Base-by-base conservation (phyloP, 805 yeast genomes). In the Isabelozyma heimii region DNA sequence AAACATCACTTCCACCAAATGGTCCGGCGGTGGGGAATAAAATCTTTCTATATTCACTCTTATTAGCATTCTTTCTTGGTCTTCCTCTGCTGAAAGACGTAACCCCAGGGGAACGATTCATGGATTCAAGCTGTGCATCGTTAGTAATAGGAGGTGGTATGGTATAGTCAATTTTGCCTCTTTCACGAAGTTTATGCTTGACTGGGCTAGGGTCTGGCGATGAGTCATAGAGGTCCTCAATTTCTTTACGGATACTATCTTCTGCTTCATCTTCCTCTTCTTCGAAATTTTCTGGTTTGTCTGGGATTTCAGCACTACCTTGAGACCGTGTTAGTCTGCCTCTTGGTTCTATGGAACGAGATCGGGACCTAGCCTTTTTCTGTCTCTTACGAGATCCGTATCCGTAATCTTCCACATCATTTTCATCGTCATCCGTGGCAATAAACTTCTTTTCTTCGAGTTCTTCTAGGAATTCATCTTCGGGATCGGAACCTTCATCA, bases 1-100 rank as follows among this genome's bases (percentile, higher is more conserved):
- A 79, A 0, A 90, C 96, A 62, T 92, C 97, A 52, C 92, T 85
- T 17, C 99, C 99, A 27, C 99, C 99, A 74, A 92, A 92, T 1
- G 99, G 99, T 0, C 99, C 99, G 13, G 91, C 90, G 0, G 97
- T 92, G 6, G 97, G 96, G 60, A 88, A 91, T 37, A 94, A 70
- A 39, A 96, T 79, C 59, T 91, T 79, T 39, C 87, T 63, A 47
- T 65, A 70, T 40, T 73, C 78, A 26, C 77, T 80, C 41, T 80
- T 81, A 46, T 60, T 61, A 6, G 69, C 60, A 15, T 75, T 67
- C n/a, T 70, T 66, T 39, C 76, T 65, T 41, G 70, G 57, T 54
- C 77, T 72, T 14, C 77, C 69, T 28, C 69, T 67, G 2, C 12
- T 55, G 39, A 61, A 69, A 12, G 68, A 66, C 6, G 54, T 58